Base-by-base conservation (phyloP, 2,329 filamentous ascomycete genomes). In the Claviceps capensis region DNA sequence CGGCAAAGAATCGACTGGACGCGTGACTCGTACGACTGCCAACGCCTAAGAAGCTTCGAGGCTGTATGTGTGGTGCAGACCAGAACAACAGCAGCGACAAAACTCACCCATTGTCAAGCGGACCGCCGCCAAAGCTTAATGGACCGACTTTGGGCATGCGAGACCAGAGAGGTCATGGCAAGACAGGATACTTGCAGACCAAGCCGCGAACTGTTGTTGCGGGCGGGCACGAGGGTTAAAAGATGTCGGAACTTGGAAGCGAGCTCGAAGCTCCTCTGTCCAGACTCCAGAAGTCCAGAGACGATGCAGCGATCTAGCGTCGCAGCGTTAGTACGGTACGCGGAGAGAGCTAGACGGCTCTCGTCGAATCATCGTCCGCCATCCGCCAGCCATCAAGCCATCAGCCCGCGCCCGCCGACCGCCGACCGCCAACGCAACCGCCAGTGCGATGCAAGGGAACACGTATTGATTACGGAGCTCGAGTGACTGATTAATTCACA, bases 51-150 rank as follows among this genome's bases (percentile, higher is more conserved):
- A 34, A 34, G 9, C 30, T 34, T 23, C 3, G 42, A 19, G 42
- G 13, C 13, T 23, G 42, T 2, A 44, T 14, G 42, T 44, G 19
- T 44, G 42, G 48, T 38, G 48, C 5, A 7, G 42, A 23, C 11
- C 13, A 30, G 22, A 16, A 26, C 16, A 9, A 44, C 38, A 56
- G 34, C 8, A 9, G 17, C 3, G 19, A 41, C 26, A 30, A 41
- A 40, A 53, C 59, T 58, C 51, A 62, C 60, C 58, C 60, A 62
- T 62, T 53, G 60, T 59, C 51, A 58, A 57, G 53, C 55, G 52
- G 55, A 57, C 59, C 57, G 46, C 53, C 52, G 55, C 58, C 53
- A 54, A 58, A 54, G 41, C 57, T 55, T 56, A 53, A 50, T 54
- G 48, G 48, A 54, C 50, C 57, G 52, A 47, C 51, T 49, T 50